Evolutionary conservation across 495 filamentous ascomycete genomes (phyloP), one percentile per base, ranked within the genome.

Genomic region (Hyphodiscus hymeniophilus): DNA sequence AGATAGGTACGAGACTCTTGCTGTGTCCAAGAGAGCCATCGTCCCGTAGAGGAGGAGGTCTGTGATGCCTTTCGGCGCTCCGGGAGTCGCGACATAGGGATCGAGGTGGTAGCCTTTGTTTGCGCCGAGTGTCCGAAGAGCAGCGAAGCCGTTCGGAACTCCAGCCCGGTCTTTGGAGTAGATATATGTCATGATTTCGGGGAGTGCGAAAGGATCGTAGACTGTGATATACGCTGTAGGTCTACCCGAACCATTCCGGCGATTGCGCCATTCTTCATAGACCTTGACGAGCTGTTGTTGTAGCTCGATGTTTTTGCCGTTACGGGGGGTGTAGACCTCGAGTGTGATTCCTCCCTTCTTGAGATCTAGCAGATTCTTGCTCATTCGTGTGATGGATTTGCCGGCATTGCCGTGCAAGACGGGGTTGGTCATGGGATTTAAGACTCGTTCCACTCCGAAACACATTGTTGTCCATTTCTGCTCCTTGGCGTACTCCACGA

Each of bases 141-240:
- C 69, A 0, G 67, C 67, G 34, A 72, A 69, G 0, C 67, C 67
- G 34, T 64, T 64, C 10, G 63, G 56, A 0, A 18, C 32, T n/a
- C 58, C 60, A 26, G 64, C 55, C 1, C 62, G 44, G 2, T 53
- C 57, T 16, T 62, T 60, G 1, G 61, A 62, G 45, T 72, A 71
- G 15, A 72, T 57, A 56, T 67, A 72, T 2, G 60, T 67, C 66
- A 72, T 71, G 0, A 70, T 57, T 3, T 52, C 42, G 1, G 69
- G 61, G 2, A 67, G 46, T n/a, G 61, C 56, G 39, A 72, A 71
- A 0, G 63, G 69, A 31, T 70, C 59, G 47, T 70, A 72, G 1
- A 65, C 61, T 1, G 69, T 72, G 44, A 70, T 68, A 38, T 65
- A 72, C 2, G 67, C 63, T 28, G 69, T 67, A 0, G 64, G 53